Evolutionary conservation across 2,329 filamentous ascomycete species (phyloP), one percentile per base, ranked within the genome.

Genomic region (Ceratocystiopsis sp.): DNA sequence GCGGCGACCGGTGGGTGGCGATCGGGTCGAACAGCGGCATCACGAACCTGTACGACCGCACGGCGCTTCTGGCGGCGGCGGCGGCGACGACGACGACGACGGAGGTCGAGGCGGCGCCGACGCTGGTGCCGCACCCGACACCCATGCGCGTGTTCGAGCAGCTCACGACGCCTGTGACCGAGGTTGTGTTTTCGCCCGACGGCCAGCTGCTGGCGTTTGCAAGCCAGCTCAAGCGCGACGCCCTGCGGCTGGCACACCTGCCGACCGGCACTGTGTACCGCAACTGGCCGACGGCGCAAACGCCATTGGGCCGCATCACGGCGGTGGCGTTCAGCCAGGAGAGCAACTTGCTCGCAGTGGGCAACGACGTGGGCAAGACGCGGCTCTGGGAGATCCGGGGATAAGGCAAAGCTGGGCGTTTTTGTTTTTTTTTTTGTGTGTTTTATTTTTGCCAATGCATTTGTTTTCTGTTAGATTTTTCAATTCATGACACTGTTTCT

Each of bases 241-340:
- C 87, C 0, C 63, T 98, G 58, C 72, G 82, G 54, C 64, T 98
- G 50, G 85, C 89, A 32, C 91, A 98, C 60, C 64, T 98, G 51
- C 87, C 89, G 0, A 87, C 75, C 52, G 94, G 86, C 59, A 94
- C 86, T 2, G 84, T 96, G 17, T 98, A 91, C 68, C 78, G 80
- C 54, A 98, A 98, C 61, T 98, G 91, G 91, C 91, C 91, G 19
- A 98, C 89, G 43, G 75, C 78, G 49, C 79, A 82, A 58, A 98
- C 91, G 45, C 86, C 87, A 1, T 62, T 98, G 48, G 91, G 91
- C 0, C 71, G 85, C 46, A 78, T 96, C 50, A 83, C 84, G 2
- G 69, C 76, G 1, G 73, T 86, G 46, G 78, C 82, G 3, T 81
- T 84, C 57, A 71, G 72, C 17, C 67, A 64, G 7, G 67, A 69